These are phyloP conservation scores for Talaromyces islandicus DNA, from an alignment of 2,329 filamentous ascomycete genomes.

Conservation along the genomic window DNA sequence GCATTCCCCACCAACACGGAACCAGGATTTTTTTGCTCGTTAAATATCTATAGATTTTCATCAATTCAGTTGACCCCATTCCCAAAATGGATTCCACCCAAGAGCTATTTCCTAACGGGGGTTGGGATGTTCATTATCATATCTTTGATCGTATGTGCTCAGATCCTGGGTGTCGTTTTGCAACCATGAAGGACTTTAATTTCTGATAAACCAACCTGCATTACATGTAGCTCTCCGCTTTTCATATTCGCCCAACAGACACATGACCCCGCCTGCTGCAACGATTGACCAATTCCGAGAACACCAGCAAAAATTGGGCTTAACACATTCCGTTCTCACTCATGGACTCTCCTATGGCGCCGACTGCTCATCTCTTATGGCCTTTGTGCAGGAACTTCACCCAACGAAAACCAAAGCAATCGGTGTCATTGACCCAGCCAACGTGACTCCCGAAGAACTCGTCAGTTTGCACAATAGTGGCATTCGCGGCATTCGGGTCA, in stretches of 20 bases:
- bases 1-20: background rate
- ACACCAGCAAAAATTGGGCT: slow-evolving; percentile 20
- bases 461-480: slow-evolving; percentile 21
- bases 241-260: slow-evolving; percentile 19
- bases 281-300: slow-evolving; percentile 19
- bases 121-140: slow-evolving; percentile 29
- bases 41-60: background rate
- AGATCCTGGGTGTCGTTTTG: background rate
- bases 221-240: slow-evolving; percentile 15
- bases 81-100: background rate
- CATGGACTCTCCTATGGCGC: slow-evolving; percentile 34
- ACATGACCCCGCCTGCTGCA: slow-evolving; percentile 24
- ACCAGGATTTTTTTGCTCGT: background rate
- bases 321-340: slow-evolving; percentile 31
- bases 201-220: background rate
- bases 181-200: background rate
- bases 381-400: slow-evolving; percentile 25
- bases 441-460: slow-evolving; percentile 17
- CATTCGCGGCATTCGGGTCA: slow-evolving; percentile 30
- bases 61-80: background rate
- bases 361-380: slow-evolving; percentile 27
- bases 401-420: slow-evolving; percentile 20
- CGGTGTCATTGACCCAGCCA: slow-evolving; percentile 25
- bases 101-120: slow-evolving; percentile 21
- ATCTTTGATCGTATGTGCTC: slow-evolving; percentile 26